phyloP scores from a whole-genome alignment of 2,329 filamentous ascomycete species.

The Albophoma yamanashiensis region DNA sequence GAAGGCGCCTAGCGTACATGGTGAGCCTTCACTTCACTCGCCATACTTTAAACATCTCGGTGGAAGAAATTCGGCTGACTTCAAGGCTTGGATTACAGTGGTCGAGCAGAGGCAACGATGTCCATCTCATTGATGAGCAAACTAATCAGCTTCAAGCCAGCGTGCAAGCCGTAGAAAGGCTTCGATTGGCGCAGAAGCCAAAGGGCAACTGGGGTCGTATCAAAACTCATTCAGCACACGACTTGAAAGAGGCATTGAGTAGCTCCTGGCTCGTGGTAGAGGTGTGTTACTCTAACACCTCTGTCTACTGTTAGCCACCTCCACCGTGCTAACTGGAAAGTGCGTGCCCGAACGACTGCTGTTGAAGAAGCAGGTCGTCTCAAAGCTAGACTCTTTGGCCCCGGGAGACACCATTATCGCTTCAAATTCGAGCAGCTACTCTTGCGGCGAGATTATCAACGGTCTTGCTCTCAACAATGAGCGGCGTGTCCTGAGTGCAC shows the following conservation, averaged over 20 bases:
- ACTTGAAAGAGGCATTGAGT: slow-evolving; percentile 9
- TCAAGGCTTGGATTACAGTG: slow-evolving; percentile 6
- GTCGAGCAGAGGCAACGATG: slow-evolving; percentile 17
- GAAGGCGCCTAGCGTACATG: slow-evolving; percentile 19
- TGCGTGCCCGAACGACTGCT: slow-evolving; percentile 31
- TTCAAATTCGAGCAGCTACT: slow-evolving; percentile 36
- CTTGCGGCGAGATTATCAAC: slow-evolving; percentile 29
- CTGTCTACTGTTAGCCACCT: too few relatives aligned
- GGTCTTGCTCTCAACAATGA: slow-evolving; percentile 20
- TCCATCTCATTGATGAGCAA: slow-evolving; percentile 17
- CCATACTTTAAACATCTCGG: background rate
- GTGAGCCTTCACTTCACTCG: slow-evolving; percentile 4
- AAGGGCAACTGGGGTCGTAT: slow-evolving; percentile 10
- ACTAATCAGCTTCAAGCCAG: slow-evolving; percentile 14
- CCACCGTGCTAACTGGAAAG: slow-evolving; percentile 11
- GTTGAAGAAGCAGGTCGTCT: slow-evolving; percentile 28
- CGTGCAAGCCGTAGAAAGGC: slow-evolving; percentile 12
- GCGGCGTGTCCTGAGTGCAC: slow-evolving; percentile 27
- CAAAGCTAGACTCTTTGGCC: slow-evolving; percentile 25
- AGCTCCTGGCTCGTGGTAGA: slow-evolving; percentile 17
- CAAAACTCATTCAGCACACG: slow-evolving; percentile 9
- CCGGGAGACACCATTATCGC: slow-evolving; percentile 26
- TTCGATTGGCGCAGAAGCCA: slow-evolving; percentile 5
- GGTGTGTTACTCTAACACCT: slow-evolving; percentile 4
- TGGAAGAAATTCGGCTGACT: background rate